Percentiles rank a stretch among this genome's conserved stretches.
phyloP scores from a whole-genome alignment of 2,329 filamentous ascomycete species.

The Xylariaceae sp. region DNA sequence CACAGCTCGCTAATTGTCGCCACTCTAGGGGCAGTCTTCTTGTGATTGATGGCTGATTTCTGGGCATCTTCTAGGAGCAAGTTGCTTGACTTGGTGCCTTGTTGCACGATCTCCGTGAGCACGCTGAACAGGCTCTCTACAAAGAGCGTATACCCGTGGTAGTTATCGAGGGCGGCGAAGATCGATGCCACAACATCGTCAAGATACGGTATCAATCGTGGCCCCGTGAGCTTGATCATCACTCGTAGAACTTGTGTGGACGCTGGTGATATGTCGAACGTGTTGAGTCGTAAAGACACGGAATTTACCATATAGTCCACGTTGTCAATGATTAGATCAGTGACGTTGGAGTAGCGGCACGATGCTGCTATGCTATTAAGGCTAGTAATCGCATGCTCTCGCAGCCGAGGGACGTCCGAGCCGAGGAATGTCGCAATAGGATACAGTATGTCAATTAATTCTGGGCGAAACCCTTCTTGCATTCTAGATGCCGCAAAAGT shows the following conservation, averaged over 20 bases:
- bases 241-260: constrained; percentile 89
- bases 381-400: constrained; percentile 81
- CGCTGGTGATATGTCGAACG: constrained; percentile 89
- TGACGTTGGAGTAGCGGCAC: constrained; percentile 76
- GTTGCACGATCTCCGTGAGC: constrained; percentile 80
- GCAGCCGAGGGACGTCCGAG: constrained; percentile 69
- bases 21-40: constrained; percentile 44
- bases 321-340: constrained; percentile 81
- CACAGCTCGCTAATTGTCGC: constrained; percentile 53
- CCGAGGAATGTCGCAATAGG: constrained; percentile 89
- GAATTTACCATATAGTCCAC: constrained; percentile 97
- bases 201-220: constrained; percentile 81
- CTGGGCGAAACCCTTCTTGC: constrained; percentile 73
- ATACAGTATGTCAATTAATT: constrained; percentile 90
- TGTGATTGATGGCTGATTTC: constrained; percentile 47
- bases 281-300: constrained; percentile 85
- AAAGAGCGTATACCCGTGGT: constrained; percentile 87
- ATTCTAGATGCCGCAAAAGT: constrained; percentile 75
- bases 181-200: constrained; percentile 92
- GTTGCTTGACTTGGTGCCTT: constrained; percentile 69
- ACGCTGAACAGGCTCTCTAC: constrained; percentile 87
- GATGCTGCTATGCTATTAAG: constrained; percentile 79
- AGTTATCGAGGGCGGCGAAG: constrained; percentile 91
- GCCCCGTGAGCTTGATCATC: constrained; percentile 90
- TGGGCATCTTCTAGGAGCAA: constrained; percentile 52